Evolutionary conservation across 257 asterid species (phyloP).

Genomic region (Nicotiana otophora): DNA sequence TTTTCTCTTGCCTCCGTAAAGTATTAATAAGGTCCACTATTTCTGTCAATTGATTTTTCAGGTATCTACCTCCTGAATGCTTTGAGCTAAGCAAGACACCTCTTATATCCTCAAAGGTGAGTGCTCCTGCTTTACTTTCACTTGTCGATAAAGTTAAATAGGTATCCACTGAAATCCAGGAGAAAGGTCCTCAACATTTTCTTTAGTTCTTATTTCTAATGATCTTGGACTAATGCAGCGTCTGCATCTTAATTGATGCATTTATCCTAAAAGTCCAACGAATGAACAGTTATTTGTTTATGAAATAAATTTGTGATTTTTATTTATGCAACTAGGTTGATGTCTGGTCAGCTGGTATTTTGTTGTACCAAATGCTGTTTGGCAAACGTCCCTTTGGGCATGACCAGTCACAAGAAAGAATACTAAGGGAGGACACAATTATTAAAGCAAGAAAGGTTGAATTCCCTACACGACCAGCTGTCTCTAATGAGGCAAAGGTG

Average conservation of each 20-base stretch:
- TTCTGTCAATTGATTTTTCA: conserved; percentile 23
- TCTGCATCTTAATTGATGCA: conserved; percentile 2
- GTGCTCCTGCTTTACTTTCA: conserved; percentile 11
- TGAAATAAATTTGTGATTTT: neutral
- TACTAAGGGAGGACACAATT: conserved; percentile 94
- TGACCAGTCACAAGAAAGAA: conserved; percentile 90
- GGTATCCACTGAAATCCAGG: neutral
- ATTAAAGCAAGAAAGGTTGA: conserved; percentile 93
- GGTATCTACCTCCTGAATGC: conserved; percentile 99
- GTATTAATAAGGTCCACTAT: neutral
- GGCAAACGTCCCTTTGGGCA: conserved; percentile 98
- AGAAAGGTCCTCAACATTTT: neutral
- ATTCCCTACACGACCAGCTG: conserved; percentile 85
- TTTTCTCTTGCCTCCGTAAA: neutral
- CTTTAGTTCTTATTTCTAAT: neutral
- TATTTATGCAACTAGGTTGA: conserved; percentile 62
- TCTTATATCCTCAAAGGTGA: conserved; percentile 92
- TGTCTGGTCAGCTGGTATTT: conserved; percentile 96
- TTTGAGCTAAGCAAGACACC: conserved; percentile 96
- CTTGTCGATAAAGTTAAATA: neutral
- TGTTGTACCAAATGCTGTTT: conserved; percentile 92
- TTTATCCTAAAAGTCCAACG: neutral
- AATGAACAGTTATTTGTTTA: neutral
- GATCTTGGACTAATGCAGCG: neutral
- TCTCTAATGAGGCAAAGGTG: conserved; percentile 95